Percentiles rank a stretch among this genome's conserved stretches.
These are phyloP conservation scores for Friedmanniomyces endolithicus DNA, from an alignment of 495 filamentous ascomycete species.

Conservation along the genomic window DNA sequence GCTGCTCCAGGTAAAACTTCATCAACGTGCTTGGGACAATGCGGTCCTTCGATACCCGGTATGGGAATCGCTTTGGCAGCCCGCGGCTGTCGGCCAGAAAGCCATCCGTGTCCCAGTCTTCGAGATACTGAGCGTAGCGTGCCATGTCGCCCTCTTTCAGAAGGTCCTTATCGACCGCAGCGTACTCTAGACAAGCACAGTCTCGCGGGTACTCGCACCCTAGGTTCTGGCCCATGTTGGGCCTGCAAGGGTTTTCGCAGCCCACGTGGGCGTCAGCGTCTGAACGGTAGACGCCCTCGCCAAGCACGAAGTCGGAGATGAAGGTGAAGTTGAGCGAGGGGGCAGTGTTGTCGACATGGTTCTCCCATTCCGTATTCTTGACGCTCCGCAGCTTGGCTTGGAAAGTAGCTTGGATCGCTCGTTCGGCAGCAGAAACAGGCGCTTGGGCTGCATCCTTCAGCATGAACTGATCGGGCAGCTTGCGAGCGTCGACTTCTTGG, in stretches of 20 bases:
- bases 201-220: conserved; percentile 30
- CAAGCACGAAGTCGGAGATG: conserved; percentile 23
- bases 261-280: conserved; percentile 23
- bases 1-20: conserved; percentile 37
- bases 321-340: conserved; percentile 31
- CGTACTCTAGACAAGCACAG: conserved; percentile 32
- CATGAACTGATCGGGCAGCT: conserved; percentile 28
- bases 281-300: conserved; percentile 24
- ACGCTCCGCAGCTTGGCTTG: conserved; percentile 17
- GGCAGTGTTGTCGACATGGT: conserved; percentile 23
- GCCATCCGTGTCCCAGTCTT: neutral
- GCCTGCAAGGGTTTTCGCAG: conserved; percentile 25
- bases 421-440: conserved; percentile 11
- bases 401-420: conserved; percentile 24
- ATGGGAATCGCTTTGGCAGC: conserved; percentile 32
- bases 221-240: conserved; percentile 30
- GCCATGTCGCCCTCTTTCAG: conserved; percentile 10
- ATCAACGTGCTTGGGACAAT: conserved; percentile 20
- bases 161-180: conserved; percentile 24
- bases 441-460: conserved; percentile 12
- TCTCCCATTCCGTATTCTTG: conserved; percentile 17
- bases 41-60: conserved; percentile 16
- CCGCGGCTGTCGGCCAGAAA: conserved; percentile 15
- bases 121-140: conserved; percentile 5
- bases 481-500: conserved; percentile 12